A percentile compares a stretch with the other conserved stretches of the same genome.
Evolutionary conservation across 371 early-diverging fungal species (phyloP).

Genomic region (Mortierella sp.): DNA sequence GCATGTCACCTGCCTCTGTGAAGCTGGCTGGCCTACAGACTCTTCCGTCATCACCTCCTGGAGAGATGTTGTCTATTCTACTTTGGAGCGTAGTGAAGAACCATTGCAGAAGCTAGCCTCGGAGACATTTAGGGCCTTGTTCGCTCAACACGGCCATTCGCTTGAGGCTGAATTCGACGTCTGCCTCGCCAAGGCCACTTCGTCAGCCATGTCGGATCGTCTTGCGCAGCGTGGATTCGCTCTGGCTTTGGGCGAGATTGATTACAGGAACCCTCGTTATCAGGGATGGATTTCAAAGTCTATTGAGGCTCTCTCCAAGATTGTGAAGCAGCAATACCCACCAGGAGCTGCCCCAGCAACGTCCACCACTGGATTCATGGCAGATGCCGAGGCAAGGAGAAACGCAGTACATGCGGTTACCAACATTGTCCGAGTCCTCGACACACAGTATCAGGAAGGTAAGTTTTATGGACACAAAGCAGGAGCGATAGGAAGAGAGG

Average conservation of each 20-base stretch:
- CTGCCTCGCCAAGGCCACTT: constrained; percentile 45
- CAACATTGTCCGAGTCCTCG: constrained; percentile 55
- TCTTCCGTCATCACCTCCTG: constrained; percentile 51
- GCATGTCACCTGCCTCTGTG: constrained; percentile 31
- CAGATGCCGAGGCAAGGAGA: constrained; percentile 76
- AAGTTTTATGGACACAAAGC: constrained; percentile 1
- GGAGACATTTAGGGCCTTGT: constrained; percentile 62
- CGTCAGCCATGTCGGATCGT: constrained; percentile 51
- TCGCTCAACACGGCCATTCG: constrained; percentile 54
- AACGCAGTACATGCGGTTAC: constrained; percentile 72
- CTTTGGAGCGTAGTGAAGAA: constrained; percentile 78
- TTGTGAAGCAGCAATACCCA: not conserved
- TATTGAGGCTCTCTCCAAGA: constrained; percentile 8
- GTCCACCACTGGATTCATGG: not conserved
- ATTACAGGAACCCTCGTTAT: constrained; percentile 23
- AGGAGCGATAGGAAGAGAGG: too few relatives aligned
- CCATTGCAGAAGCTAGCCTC: constrained; percentile 73
- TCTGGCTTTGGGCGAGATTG: constrained; percentile 71
- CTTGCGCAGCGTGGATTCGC: constrained; percentile 74
- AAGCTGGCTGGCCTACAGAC: constrained; percentile 56
- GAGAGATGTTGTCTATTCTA: constrained; percentile 63
- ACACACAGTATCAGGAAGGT: constrained; percentile 58
- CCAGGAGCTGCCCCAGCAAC: constrained; percentile 10
- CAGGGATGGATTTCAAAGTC: constrained; percentile 12
- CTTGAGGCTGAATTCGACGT: constrained; percentile 18